Percentiles rank a stretch among this genome's conserved stretches.
Evolutionary conservation across 2,329 filamentous ascomycete genomes (phyloP).

Genomic region (Colletotrichum tabaci): DNA sequence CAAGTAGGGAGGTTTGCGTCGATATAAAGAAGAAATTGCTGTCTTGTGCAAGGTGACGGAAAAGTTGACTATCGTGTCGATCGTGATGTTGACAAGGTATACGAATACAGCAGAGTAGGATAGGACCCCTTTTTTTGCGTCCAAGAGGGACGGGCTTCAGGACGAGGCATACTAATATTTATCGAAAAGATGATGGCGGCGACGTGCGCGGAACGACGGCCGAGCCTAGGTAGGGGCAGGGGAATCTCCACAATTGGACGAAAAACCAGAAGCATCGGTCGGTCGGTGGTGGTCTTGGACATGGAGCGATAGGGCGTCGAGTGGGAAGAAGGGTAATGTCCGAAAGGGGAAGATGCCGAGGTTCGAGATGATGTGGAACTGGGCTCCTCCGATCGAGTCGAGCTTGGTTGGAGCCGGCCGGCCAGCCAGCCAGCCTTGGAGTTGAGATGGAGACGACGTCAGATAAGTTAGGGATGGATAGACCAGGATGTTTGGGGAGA

Average conservation of each 20-base stretch:
- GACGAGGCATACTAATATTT: slow-evolving; percentile 26
- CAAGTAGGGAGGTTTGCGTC: neutral
- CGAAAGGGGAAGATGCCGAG: slow-evolving; percentile 37
- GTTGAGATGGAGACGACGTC: too few species aligned
- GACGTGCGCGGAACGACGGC: neutral
- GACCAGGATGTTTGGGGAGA: neutral
- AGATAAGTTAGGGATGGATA: too few species aligned
- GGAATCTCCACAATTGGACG: slow-evolving; percentile 31
- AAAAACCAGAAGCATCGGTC: slow-evolving; percentile 17
- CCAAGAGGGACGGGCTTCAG: slow-evolving; percentile 10
- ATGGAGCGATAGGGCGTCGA: neutral
- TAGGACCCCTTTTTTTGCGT: slow-evolving; percentile 4
- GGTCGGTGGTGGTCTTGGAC: neutral
- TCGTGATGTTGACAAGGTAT: slow-evolving; percentile 13
- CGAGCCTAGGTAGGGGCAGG: neutral
- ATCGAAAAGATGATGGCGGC: slow-evolving; percentile 22
- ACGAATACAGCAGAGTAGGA: neutral
- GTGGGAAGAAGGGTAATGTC: slow-evolving; percentile 29
- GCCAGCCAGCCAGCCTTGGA: too few species aligned
- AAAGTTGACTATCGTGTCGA: neutral
- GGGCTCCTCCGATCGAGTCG: neutral
- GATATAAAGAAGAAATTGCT: slow-evolving; percentile 18
- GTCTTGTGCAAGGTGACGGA: slow-evolving; percentile 6
- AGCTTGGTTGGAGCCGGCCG: too few species aligned
- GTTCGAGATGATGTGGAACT: slow-evolving; percentile 18